phyloP scores from a whole-genome alignment of 495 filamentous ascomycete genomes.

The Talaromyces thailandensis region DNA sequence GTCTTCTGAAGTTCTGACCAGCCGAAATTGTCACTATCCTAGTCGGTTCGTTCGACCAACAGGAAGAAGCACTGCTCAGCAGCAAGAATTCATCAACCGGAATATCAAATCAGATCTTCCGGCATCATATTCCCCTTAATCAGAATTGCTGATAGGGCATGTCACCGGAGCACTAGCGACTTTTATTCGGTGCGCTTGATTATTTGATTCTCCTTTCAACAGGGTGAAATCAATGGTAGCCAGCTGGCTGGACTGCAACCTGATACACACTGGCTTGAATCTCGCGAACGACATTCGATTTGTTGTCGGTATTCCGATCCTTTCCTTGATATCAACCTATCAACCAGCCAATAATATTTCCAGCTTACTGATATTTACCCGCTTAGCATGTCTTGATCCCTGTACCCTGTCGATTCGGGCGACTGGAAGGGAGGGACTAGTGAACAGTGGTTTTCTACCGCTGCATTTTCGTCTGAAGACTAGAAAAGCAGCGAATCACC shows the following conservation, averaged over 20 bases:
- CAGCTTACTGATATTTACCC: background rate
- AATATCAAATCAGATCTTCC: background rate
- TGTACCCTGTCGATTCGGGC: slow-evolving; percentile 5
- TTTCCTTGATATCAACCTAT: background rate
- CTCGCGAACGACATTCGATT: background rate
- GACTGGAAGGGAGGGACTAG: slow-evolving; percentile 1
- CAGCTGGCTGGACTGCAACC: background rate
- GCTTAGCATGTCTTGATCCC: slow-evolving; percentile 6
- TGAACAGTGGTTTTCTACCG: background rate
- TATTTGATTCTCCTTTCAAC: background rate
- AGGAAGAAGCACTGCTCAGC: background rate
- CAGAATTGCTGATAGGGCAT: background rate
- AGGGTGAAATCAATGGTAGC: background rate
- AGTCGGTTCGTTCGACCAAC: background rate
- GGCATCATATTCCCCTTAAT: background rate
- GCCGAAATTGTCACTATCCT: background rate
- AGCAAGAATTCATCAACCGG: background rate
- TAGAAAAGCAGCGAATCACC: slow-evolving; percentile 1
- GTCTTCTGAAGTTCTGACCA: background rate
- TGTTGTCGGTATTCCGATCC: background rate
- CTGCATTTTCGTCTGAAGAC: background rate
- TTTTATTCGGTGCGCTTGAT: background rate
- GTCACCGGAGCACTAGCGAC: background rate
- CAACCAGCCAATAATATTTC: background rate
- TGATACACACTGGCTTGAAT: background rate